Conservation (phyloP, 2,329 filamentous ascomycete genomes). For the Venturia nashicola region DNA sequence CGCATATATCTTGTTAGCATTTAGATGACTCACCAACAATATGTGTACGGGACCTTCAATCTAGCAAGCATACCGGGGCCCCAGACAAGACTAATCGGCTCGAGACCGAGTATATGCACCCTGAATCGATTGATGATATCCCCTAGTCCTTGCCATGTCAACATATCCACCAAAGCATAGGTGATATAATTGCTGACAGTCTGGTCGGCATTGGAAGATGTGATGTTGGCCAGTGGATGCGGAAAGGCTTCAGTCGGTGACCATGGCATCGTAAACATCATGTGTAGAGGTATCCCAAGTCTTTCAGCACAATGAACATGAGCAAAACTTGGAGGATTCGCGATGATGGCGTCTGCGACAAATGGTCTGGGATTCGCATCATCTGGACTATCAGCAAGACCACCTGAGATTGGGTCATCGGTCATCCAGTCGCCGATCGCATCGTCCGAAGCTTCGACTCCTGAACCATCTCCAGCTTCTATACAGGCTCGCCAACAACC, state of each 20-base stretch:
- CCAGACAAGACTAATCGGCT: conserved; percentile 40
- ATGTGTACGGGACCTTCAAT: conserved; percentile 12
- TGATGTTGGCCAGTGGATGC: conserved; percentile 66
- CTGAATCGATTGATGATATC: conserved; percentile 68
- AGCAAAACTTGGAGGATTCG: conserved; percentile 13
- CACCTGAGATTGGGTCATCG: conserved; percentile 14
- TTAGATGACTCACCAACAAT: conserved; percentile 10
- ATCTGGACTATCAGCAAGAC: neutral
- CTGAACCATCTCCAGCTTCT: conserved; percentile 58
- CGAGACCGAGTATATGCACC: conserved; percentile 53
- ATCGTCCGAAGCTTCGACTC: conserved; percentile 38
- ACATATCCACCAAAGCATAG: conserved; percentile 71
- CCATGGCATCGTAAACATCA: conserved; percentile 14
- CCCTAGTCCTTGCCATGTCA: conserved; percentile 52
- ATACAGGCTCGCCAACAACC: conserved; percentile 83
- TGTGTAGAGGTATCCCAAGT: conserved; percentile 12
- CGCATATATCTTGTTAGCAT: neutral
- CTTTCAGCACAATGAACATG: conserved; percentile 12
- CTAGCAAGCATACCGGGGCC: conserved; percentile 11
- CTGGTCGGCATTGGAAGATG: conserved; percentile 56
- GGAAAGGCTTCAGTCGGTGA: conserved; percentile 39
- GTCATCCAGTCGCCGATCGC: conserved; percentile 39
- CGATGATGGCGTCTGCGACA: conserved; percentile 13
- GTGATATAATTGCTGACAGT: conserved; percentile 70
- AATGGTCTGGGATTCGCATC: conserved; percentile 9